Base-by-base conservation (phyloP, 352 stramenopile genomes). In the Globisporangium cylindrosporum region DNA sequence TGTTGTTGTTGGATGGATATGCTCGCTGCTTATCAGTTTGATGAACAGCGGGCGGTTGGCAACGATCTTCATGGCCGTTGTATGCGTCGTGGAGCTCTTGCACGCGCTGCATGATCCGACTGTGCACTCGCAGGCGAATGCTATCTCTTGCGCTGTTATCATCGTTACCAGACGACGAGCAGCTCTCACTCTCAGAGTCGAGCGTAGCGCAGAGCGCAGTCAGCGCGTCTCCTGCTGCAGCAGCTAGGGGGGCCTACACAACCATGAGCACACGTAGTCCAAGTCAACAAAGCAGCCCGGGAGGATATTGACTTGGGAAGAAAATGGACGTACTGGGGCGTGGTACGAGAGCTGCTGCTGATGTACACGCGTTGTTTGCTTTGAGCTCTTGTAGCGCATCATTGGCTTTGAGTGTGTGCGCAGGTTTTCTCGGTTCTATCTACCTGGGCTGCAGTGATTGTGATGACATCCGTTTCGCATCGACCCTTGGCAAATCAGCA, bases 81-180 rank as follows among this genome's bases (percentile, higher is more conserved):
- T 20, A 56, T 46, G 54, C 57, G 8, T 9, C 12, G 4, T 51
- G 41, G 7, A 71, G 58, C 41, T 71, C 66, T 14, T 62, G n/a
- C 0, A 71, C 59, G 10, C 66, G 58, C 34, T 57, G 46, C 49
- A 61, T 27, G 59, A 71, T 71, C 20, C 41, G 36, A 9, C 20
- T 41, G 20, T 61, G 59, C 32, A 71, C 66, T 1, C 57, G 59
- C 43, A 54, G 12, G 15, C 32, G 25, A 32, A 41, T 46, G 43
- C 43, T 36, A 9, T 66, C 25, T 36, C 18, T 27, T 9, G 27
- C n/a, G 3, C 49, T 56, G 7, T 38, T 38, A 4, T n/a, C 20
- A 9, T 43, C 54, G 6, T 59, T 14, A 43, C 12, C 12, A 14
- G 54, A 14, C 4, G 27, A 25, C 6, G 54, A 41, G 27, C 54